Base-by-base conservation (phyloP, 805 yeast species). In the Spathaspora hagerdaliae region DNA sequence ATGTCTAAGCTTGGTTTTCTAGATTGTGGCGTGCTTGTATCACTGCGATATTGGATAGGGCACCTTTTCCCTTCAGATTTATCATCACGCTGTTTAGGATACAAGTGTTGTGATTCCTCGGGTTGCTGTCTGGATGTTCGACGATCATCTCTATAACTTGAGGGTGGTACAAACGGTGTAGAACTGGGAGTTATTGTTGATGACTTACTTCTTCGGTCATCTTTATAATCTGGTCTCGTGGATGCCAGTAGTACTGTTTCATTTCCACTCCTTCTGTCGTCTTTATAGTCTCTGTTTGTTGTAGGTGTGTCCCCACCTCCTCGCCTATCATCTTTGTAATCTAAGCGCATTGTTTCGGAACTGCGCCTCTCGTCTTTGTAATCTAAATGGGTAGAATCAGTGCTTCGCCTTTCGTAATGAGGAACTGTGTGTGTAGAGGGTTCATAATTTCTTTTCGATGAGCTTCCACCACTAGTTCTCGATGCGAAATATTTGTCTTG, bases 111-210 rank as follows among this genome's bases (percentile, higher is more conserved):
- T 11, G 29, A 24, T 13, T 13, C 7, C 12, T 19, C 11, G 11
- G 35, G 41, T 6, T 45, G 40, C 26, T 37, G 37, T 27, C 38
- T 44, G 12, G 38, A 14, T 10, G 43, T 31, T 14, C 48, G 40
- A 26, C 49, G 49, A 15, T 46, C 49, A 13, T 43, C 46, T 32
- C 36, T 33, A 34, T 42, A 46, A 24, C 41, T 44, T 11, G 38
- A 7, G 3, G 37, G 12, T 7, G 43, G 31, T 6, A 31, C 26
- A 9, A 39, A 14, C 6, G 42, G 24, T 24, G 46, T 39, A 26
- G 37, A 12, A 34, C 32, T 29, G 11, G 36, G 33, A 19, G 27
- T 14, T n/a, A 26, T 29, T 5, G 37, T 29, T 10, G 43, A 33
- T 36, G 46, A 36, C 13, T 32, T 29, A 24, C 29, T 41, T 14